A percentile compares a stretch with the other conserved stretches of the same genome.
These are phyloP conservation scores for Davidsoniella eucalypti DNA, from an alignment of 2,329 filamentous ascomycete species.

Conservation along the genomic window DNA sequence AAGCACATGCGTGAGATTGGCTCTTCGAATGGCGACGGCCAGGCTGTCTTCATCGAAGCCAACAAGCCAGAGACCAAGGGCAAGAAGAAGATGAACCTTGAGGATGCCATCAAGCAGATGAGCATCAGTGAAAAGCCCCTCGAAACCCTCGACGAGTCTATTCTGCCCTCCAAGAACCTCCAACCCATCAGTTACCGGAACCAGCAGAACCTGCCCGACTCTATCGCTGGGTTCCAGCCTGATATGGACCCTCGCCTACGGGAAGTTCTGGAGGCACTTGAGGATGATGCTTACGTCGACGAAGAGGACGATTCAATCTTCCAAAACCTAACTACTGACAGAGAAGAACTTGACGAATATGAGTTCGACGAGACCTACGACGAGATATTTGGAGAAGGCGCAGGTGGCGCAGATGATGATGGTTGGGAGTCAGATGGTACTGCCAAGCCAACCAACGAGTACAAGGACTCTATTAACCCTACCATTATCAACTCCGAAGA, in stretches of 20 bases:
- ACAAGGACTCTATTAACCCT: slow-evolving; percentile 21
- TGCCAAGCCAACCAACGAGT: slow-evolving; percentile 53
- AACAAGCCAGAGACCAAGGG: slow-evolving; percentile 45
- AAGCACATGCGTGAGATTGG: slow-evolving; percentile 91
- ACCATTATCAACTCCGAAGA: slow-evolving; percentile 8
- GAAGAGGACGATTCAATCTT: slow-evolving; percentile 78
- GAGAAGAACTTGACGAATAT: slow-evolving; percentile 55
- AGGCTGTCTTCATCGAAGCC: slow-evolving; percentile 72
- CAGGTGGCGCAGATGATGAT: slow-evolving; percentile 47
- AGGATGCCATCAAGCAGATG: slow-evolving; percentile 59
- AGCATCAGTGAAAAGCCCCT: slow-evolving; percentile 36
- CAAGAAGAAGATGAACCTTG: slow-evolving; percentile 61
- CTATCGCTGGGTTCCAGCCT: slow-evolving; percentile 83
- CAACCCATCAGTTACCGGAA: slow-evolving; percentile 69
- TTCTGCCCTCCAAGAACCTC: slow-evolving; percentile 66
- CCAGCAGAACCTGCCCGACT: slow-evolving; percentile 84
- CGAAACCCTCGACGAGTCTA: slow-evolving; percentile 53
- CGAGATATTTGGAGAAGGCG: slow-evolving; percentile 30
- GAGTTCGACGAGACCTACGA: slow-evolving; percentile 59
- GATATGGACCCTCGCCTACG: slow-evolving; percentile 91
- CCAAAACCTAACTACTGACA: slow-evolving; percentile 50
- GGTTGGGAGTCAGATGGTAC: slow-evolving; percentile 95
- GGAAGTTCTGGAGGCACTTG: slow-evolving; percentile 81
- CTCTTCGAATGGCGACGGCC: slow-evolving; percentile 40
- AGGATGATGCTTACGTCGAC: slow-evolving; percentile 89